These are phyloP conservation scores for Umbelopsis isabellina DNA, from an alignment of 192 early-diverging fungal genomes.

Conservation along the genomic window DNA sequence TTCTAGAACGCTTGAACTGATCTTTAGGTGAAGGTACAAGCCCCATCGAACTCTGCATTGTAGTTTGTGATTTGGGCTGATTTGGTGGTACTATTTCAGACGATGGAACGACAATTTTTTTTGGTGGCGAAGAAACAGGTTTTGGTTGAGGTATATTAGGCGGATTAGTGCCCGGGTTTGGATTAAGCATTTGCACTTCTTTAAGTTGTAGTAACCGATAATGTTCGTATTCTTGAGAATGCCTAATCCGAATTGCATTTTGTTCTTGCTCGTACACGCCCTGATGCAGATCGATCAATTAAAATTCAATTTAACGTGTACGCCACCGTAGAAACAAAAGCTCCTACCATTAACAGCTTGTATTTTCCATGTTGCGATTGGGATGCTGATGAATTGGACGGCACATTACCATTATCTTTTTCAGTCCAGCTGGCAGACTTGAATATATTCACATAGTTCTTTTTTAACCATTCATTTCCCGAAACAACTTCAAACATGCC, in stretches of 20 bases:
- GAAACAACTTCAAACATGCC: background rate
- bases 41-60: no score
- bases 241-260: background rate
- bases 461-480: background rate
- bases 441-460: constrained; percentile 1
- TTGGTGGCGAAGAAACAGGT: no score
- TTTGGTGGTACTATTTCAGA: no score
- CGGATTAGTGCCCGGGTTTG: background rate
- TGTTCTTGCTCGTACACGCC: background rate
- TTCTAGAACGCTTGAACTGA: no score
- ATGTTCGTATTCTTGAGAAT: background rate
- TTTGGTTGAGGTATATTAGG: no score
- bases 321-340: background rate
- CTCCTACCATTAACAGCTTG: background rate
- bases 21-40: no score
- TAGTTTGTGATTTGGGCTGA: no score
- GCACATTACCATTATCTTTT: no score
- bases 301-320: background rate
- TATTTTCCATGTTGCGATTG: background rate
- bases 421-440: no score
- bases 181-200: constrained; percentile 4
- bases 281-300: constrained; percentile 1
- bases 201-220: background rate
- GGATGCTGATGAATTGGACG: no score
- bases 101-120: no score